Evolutionary conservation across 495 filamentous ascomycete genomes (phyloP), one percentile per base, ranked within the genome.

Genomic region (Aspergillus heteromorphus): DNA sequence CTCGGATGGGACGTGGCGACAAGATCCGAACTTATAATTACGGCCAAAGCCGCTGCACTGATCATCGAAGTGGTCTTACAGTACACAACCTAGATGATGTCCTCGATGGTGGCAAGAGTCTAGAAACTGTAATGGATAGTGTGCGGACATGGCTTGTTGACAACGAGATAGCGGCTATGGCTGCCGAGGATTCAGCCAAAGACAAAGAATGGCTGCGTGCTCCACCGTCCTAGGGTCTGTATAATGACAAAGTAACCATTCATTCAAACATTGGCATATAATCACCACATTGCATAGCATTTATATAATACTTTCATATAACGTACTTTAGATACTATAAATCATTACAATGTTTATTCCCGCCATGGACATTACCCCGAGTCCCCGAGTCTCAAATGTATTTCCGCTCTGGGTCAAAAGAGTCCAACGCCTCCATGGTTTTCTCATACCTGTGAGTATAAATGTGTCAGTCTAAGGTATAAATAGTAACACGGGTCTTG

Each of bases 11-110:
- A 20, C 83, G 95, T 42, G 88, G 88, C 20, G 90, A 97, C 69
- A 98, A 98, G 72, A 82, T 98, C 56, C 74, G 93, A 56, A 98
- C 93, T 2, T 98, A 98, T 66, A 96, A 97, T 72, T 98, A 85
- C 75, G 82, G 82, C 29, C 95, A 98, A 71, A 89, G 91, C 69
- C 79, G 93, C 48, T 91, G 95, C 57, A 97, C 93, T 2, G 93
- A 98, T 74, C 93, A 98, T 70, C 77, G 93, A 23, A 89, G 85
- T 65, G 92, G 92, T 2, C 65, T 89, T 27, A 91, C 87, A 47
- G 72, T 93, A 13, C 84, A 93, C 65, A 87, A 93, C 68, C 71
- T 98, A 50, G 85, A 87, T 47, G 83, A 87, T 64, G 86, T 97
- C 29, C 76, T 97, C 53, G 79, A 79, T 38, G 88, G 88, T 11